Conservation (phyloP, 495 filamentous ascomycete species). For the Xylaria grammica region DNA sequence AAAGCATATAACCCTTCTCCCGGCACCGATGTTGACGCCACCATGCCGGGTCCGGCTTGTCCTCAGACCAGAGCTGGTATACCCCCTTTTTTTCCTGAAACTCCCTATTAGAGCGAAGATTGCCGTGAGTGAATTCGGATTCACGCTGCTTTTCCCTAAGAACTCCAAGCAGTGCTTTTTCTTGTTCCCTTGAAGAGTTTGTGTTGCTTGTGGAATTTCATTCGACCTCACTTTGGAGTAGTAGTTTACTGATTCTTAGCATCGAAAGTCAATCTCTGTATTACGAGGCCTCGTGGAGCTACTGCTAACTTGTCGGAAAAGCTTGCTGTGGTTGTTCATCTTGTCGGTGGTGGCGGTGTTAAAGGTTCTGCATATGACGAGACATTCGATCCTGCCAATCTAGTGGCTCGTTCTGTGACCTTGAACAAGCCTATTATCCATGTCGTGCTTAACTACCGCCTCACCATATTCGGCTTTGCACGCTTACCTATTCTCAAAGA, state of each 20-base stretch:
- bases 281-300: conserved; percentile 41
- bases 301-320: conserved; percentile 28
- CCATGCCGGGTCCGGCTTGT: conserved; percentile 43
- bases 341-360: conserved; percentile 47
- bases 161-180: not conserved
- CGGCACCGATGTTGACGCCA: conserved; percentile 42
- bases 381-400: conserved; percentile 40
- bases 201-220: no score
- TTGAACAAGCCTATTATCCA: conserved; percentile 42
- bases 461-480: conserved; percentile 36
- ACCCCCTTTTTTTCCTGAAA: conserved; percentile 44
- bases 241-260: not conserved
- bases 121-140: conserved; percentile 28
- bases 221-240: not conserved
- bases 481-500: conserved; percentile 18
- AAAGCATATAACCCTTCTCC: conserved; percentile 30
- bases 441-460: conserved; percentile 38
- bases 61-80: conserved; percentile 41
- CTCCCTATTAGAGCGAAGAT: conserved; percentile 44
- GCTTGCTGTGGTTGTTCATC: conserved; percentile 49
- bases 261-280: conserved; percentile 41
- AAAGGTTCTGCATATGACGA: conserved; percentile 45
- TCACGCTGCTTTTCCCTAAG: not conserved
- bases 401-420: conserved; percentile 44
- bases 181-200: not conserved